Evolutionary conservation across 1,284 basidiomycete species (phyloP).

Genomic region (Ustilago hordei): DNA sequence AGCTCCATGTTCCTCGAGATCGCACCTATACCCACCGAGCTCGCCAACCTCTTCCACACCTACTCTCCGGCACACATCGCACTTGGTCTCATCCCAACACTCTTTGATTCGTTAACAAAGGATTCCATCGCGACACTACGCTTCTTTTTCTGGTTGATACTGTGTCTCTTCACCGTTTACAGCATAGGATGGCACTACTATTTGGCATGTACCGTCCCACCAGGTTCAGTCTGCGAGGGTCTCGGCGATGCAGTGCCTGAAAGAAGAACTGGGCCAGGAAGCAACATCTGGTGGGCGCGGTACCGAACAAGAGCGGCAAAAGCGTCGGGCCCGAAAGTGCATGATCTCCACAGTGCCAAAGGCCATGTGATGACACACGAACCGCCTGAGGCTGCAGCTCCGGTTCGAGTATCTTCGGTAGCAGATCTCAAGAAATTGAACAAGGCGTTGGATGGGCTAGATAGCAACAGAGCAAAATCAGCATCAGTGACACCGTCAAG

Average conservation of each 20-base stretch:
- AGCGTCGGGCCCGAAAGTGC: conserved; percentile 32
- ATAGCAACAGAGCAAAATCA: conserved; percentile 32
- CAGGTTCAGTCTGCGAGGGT: conserved; percentile 54
- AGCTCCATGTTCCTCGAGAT: conserved; percentile 51
- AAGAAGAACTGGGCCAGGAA: conserved; percentile 59
- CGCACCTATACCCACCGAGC: conserved; percentile 49
- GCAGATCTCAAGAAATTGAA: conserved; percentile 45
- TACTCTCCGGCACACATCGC: conserved; percentile 58
- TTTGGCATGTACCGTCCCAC: conserved; percentile 80
- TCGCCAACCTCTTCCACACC: conserved; percentile 51
- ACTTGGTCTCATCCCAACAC: conserved; percentile 50
- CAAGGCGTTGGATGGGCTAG: conserved; percentile 33
- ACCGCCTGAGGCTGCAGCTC: conserved; percentile 34
- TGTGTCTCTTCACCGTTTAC: conserved; percentile 79
- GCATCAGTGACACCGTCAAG: conserved; percentile 19
- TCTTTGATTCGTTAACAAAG: conserved; percentile 28
- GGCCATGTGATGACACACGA: conserved; percentile 16
- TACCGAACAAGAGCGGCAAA: conserved; percentile 42
- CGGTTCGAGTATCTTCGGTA: conserved; percentile 38
- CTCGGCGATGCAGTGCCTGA: conserved; percentile 51
- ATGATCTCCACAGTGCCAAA: conserved; percentile 1
- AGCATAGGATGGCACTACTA: conserved; percentile 88
- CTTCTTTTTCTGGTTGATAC: conserved; percentile 71
- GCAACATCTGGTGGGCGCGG: conserved; percentile 62
- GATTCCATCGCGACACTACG: conserved; percentile 41